These are phyloP conservation scores for Ophiostoma sp. DNA, from an alignment of 2,329 filamentous ascomycete genomes.

Conservation along the genomic window DNA sequence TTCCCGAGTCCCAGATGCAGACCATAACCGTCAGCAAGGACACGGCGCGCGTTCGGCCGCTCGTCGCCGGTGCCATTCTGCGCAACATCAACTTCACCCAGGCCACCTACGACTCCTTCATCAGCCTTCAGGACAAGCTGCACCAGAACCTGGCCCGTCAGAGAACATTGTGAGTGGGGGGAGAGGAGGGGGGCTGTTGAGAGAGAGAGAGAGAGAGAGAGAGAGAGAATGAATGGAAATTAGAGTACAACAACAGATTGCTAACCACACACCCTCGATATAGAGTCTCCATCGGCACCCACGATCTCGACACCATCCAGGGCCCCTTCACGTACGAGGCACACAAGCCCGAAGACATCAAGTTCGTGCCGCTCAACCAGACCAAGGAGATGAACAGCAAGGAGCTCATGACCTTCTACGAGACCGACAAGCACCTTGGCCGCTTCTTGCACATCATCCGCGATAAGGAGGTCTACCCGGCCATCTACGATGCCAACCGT, in stretches of 20 bases:
- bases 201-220: background rate
- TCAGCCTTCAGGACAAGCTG: conserved; percentile 94
- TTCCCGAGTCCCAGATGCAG: conserved; percentile 71
- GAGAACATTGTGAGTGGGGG: conserved; percentile 61
- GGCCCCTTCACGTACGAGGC: conserved; percentile 98
- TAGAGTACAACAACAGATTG: no score
- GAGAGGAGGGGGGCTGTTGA: no score
- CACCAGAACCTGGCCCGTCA: conserved; percentile 94
- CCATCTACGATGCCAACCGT: conserved; percentile 87
- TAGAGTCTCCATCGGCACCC: conserved; percentile 88
- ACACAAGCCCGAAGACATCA: conserved; percentile 84
- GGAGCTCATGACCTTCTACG: conserved; percentile 92
- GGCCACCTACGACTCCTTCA: conserved; percentile 94
- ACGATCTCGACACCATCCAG: conserved; percentile 89
- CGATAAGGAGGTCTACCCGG: conserved; percentile 90
- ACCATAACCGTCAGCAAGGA: conserved; percentile 76
- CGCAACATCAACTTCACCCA: conserved; percentile 89
- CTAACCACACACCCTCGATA: background rate
- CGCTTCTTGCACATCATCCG: conserved; percentile 84
- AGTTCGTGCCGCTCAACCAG: conserved; percentile 89
- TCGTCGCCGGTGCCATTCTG: conserved; percentile 85
- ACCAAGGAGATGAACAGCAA: conserved; percentile 81
- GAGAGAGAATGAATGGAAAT: background rate
- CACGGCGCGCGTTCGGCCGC: conserved; percentile 77
- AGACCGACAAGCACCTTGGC: conserved; percentile 88